Base-by-base conservation (phyloP, 2,329 filamentous ascomycete genomes). In the Fusarium penzigii region DNA sequence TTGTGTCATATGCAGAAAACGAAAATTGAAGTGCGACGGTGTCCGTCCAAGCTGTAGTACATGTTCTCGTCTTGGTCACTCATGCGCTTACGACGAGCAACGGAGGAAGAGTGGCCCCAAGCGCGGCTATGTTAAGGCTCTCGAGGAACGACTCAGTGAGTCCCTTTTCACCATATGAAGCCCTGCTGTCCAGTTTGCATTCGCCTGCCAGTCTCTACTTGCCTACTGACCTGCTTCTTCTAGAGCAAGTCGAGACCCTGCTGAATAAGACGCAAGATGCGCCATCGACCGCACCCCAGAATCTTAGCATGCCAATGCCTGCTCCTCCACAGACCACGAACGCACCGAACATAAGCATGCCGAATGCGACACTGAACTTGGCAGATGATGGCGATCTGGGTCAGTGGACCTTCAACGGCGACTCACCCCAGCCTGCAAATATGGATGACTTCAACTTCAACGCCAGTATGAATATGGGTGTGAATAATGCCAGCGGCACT, bases 61-160 rank as follows among this genome's bases (percentile, higher is more conserved):
- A 25, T 97, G 92, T 72, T 86, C 89, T 32, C 81, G 92, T n/a
- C 77, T 96, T 46, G 87, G 89, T 41, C 92, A 97, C 72, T 83
- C 87, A 49, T 96, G 92, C 75, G 86, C 89, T 55, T 96, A 96
- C 68, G 92, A 96, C 68, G 92, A 96, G 75, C 88, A 93, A 64
- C 84, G 92, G 69, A 90, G 91, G 75, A 96, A 96, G 83, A 96
- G 92, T 70, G 92, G 92, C 3, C 92, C 92, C 3, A 96, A 96
- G 77, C 83, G 92, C 68, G 92, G 92, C 64, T 96, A 97, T 69
- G 92, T 96, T 56, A 96, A 96, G 78, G 88, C 92, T 53, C 75
- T 97, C 62, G 94, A 97, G 73, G 92, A 95, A 70, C 84, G 94
- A 70, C 75, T 99, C 67, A 92, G 92, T 96, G 80, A 76, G 88